Evolutionary conservation across 2,329 filamentous ascomycete species (phyloP).

Genomic region (Aaosphaeria pasadenensis): DNA sequence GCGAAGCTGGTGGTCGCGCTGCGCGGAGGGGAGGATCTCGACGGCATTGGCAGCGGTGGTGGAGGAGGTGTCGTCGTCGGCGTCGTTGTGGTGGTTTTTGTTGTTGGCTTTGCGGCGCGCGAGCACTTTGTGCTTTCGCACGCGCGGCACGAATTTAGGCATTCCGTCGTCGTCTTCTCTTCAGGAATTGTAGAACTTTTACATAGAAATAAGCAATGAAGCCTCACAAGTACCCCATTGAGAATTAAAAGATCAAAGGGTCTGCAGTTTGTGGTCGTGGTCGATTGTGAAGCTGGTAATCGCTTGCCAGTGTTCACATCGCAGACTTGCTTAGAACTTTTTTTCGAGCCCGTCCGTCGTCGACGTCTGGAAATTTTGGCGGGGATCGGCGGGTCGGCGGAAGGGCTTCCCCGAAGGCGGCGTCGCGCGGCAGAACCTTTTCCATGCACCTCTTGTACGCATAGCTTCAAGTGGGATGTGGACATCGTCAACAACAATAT

Average conservation of each 20-base stretch:
- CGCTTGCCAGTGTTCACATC: not conserved
- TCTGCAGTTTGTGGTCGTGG: too few relatives aligned
- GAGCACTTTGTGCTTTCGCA: slow-evolving; percentile 62
- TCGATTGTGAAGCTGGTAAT: too few relatives aligned
- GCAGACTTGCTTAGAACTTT: slow-evolving; percentile 1
- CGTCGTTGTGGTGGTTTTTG: slow-evolving; percentile 17
- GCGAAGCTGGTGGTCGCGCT: slow-evolving; percentile 53
- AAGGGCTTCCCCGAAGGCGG: slow-evolving; percentile 19
- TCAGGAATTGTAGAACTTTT: too few relatives aligned
- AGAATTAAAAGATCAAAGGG: too few relatives aligned
- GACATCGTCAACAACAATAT: too few relatives aligned
- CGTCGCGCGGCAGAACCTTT: slow-evolving; percentile 10
- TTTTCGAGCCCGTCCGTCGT: not conserved
- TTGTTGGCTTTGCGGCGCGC: slow-evolving; percentile 55
- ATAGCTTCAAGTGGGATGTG: too few relatives aligned
- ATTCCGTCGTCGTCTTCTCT: slow-evolving; percentile 6
- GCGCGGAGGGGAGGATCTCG: slow-evolving; percentile 46
- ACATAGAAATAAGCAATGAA: too few relatives aligned
- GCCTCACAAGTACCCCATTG: too few relatives aligned
- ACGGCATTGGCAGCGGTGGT: slow-evolving; percentile 52
- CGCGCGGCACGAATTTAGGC: slow-evolving; percentile 49
- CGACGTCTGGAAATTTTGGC: slow-evolving; percentile 28
- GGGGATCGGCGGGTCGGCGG: slow-evolving; percentile 20
- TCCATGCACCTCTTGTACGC: too few relatives aligned
- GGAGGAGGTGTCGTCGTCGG: slow-evolving; percentile 11